Conservation (phyloP, 2,329 filamentous ascomycete genomes). For the Daldinia sp. region DNA sequence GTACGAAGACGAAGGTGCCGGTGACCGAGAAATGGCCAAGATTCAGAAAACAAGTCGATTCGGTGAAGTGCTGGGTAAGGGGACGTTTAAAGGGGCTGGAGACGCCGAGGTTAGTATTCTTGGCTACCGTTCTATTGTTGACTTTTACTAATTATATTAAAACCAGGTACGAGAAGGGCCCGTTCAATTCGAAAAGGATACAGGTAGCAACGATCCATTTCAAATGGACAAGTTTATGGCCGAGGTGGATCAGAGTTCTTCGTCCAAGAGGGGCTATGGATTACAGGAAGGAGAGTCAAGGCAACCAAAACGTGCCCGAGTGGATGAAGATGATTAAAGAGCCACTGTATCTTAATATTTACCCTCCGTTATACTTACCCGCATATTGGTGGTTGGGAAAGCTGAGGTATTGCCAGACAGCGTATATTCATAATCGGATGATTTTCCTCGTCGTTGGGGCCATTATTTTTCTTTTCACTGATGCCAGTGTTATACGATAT, state of each 20-base stretch:
- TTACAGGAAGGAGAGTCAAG: slow-evolving; percentile 71
- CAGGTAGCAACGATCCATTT: slow-evolving; percentile 75
- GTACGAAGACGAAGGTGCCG: slow-evolving; percentile 79
- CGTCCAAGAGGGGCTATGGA: slow-evolving; percentile 78
- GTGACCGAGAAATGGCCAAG: slow-evolving; percentile 83
- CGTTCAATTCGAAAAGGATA: slow-evolving; percentile 94
- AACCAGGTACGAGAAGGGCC: slow-evolving; percentile 80
- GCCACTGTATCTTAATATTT: background rate
- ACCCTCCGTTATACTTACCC: background rate
- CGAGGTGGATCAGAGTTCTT: slow-evolving; percentile 71
- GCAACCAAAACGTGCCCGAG: slow-evolving; percentile 75
- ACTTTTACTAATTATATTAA: slow-evolving; percentile 45
- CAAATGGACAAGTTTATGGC: slow-evolving; percentile 93
- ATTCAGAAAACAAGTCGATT: slow-evolving; percentile 88
- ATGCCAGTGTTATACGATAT: no score
- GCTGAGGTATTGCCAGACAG: background rate
- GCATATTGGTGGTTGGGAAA: background rate
- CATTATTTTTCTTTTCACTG: background rate
- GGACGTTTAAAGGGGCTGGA: slow-evolving; percentile 87
- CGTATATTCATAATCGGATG: background rate
- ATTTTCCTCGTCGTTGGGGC: background rate
- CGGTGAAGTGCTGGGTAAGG: slow-evolving; percentile 83
- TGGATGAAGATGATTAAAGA: slow-evolving; percentile 72
- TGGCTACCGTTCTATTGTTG: background rate
- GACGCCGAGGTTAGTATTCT: slow-evolving; percentile 74